These are phyloP conservation scores for Omphalea diandra DNA, from an alignment of 441 rosid genomes.

Conservation along the genomic window DNA sequence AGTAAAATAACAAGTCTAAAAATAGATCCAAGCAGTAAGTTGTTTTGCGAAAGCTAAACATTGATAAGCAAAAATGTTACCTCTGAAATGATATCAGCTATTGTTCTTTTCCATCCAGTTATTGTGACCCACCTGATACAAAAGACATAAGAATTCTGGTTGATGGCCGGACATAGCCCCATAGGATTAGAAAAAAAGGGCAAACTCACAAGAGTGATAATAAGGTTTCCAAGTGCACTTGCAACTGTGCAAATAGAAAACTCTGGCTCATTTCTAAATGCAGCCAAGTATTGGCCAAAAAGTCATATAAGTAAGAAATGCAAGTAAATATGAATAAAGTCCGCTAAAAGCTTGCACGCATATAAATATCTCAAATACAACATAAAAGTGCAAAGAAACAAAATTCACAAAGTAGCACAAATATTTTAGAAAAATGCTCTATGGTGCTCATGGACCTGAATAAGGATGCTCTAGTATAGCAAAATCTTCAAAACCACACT, in stretches of 20 bases:
- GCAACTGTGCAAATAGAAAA: background rate
- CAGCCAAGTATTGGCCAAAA: background rate
- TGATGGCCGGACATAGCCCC: slow-evolving; percentile 9
- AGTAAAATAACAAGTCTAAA: slow-evolving; percentile 2
- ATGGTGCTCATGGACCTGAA: no score
- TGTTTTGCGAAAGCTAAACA: background rate
- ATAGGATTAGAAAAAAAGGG: background rate
- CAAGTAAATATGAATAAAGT: background rate
- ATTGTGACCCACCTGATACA: slow-evolving; percentile 74
- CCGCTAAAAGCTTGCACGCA: background rate
- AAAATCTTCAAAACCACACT: background rate
- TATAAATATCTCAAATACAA: background rate
- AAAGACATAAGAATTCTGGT: slow-evolving; percentile 18
- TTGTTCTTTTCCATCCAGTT: slow-evolving; percentile 88
- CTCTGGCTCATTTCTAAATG: background rate
- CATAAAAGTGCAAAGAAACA: background rate
- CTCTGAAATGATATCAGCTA: slow-evolving; percentile 73
- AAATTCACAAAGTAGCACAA: background rate
- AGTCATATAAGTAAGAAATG: background rate
- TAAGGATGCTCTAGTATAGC: background rate
- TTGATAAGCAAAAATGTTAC: slow-evolving; percentile 33
- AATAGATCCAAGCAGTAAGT: background rate
- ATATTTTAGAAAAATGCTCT: no score
- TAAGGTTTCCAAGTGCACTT: background rate
- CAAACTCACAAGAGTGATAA: background rate